A percentile compares a stretch with the other conserved stretches of the same genome.
phyloP scores from a whole-genome alignment of 2,329 filamentous ascomycete species.

The Mycosphaerella sp. region DNA sequence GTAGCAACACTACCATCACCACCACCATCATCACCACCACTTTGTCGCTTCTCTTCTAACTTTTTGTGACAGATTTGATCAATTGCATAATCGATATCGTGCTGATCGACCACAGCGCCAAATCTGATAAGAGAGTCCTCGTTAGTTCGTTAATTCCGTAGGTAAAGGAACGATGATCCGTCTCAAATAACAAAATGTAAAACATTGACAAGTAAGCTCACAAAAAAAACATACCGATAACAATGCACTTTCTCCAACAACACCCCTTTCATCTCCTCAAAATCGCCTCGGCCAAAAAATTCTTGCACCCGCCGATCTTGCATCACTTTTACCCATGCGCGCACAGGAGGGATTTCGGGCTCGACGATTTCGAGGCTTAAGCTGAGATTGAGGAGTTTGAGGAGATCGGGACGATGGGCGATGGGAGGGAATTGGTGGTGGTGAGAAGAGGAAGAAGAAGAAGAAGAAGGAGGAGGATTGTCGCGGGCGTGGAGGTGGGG shows the following conservation, averaged over 20 bases:
- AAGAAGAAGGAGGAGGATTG: no score
- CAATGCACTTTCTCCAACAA: conserved; percentile 21
- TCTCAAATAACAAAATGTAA: no score
- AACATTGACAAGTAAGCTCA: no score
- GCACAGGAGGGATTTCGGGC: conserved; percentile 21
- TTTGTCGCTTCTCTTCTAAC: no score
- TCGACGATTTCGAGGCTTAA: conserved; percentile 17
- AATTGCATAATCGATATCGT: conserved; percentile 19
- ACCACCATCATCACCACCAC: no score
- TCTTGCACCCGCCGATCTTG: conserved; percentile 14
- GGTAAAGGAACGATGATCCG: no score
- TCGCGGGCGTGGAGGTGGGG: no score
- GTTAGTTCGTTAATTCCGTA: no score
- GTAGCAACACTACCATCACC: no score
- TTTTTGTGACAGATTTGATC: conserved; percentile 14
- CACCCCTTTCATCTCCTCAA: conserved; percentile 16
- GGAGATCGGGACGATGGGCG: conserved; percentile 13
- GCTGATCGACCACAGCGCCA: conserved; percentile 18
- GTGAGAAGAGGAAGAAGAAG: no score
- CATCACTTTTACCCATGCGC: conserved; percentile 23
- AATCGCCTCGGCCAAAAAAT: conserved; percentile 17
- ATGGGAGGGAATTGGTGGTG: not conserved
- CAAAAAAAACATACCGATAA: conserved; percentile 14
- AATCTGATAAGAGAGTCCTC: no score
- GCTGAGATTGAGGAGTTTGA: conserved; percentile 19